Conservation (phyloP, 2,329 filamentous ascomycete species). For the Claviceps maximensis region DNA sequence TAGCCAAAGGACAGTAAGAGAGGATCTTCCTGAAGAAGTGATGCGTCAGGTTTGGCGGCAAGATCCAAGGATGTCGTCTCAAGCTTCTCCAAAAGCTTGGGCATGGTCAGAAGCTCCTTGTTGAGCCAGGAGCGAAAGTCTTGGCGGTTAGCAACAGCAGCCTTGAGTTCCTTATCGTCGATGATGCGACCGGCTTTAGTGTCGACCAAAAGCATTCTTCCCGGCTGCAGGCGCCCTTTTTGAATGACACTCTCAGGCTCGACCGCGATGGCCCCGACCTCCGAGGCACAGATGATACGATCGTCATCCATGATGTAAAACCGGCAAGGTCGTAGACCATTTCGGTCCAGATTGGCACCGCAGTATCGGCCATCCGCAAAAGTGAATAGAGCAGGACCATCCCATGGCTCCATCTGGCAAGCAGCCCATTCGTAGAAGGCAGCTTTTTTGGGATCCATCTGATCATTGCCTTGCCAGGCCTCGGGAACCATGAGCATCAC, state of each 20-base stretch:
- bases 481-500: constrained; percentile 99
- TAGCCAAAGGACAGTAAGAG: constrained; percentile 81
- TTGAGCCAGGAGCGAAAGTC: constrained; percentile 86
- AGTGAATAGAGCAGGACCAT: constrained; percentile 90
- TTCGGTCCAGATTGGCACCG: constrained; percentile 91
- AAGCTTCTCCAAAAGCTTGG: constrained; percentile 54
- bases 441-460: constrained; percentile 89
- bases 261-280: constrained; percentile 85
- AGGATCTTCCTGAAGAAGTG: constrained; percentile 69
- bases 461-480: constrained; percentile 87
- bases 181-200: constrained; percentile 83
- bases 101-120: constrained; percentile 69
- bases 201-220: constrained; percentile 92
- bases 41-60: constrained; percentile 51
- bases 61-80: constrained; percentile 47
- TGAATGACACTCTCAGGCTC: constrained; percentile 83
- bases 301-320: constrained; percentile 97
- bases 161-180: constrained; percentile 84
- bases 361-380: constrained; percentile 95
- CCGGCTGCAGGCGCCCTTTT: constrained; percentile 86
- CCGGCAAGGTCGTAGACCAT: constrained; percentile 86
- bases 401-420: constrained; percentile 98
- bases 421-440: constrained; percentile 98
- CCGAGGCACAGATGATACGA: constrained; percentile 91
- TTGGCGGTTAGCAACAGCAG: constrained; percentile 70